Base-by-base conservation (phyloP, 2,329 filamentous ascomycete species). In the Colletotrichum sp. region DNA sequence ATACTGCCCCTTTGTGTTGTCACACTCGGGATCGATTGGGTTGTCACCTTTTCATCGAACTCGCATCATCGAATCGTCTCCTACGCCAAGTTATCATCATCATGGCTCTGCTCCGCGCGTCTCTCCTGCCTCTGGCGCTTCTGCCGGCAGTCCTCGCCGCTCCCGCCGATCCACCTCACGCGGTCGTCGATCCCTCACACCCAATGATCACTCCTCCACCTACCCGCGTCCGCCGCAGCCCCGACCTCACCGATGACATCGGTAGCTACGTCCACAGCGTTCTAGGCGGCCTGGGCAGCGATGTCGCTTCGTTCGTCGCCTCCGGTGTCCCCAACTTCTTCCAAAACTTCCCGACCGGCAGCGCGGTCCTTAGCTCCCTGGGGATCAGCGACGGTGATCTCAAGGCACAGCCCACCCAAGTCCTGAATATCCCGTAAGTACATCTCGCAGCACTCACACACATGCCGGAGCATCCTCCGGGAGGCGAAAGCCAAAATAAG, bases 241-340 rank as follows among this genome's bases (percentile, higher is more conserved):
- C 74, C 30, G 82, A 82, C 66, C 72, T 88, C 9, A 80, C 81
- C 55, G 81, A 84, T 68, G 84, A 89, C 71, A 84, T 91, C 12
- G 86, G 87, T 60, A 88, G 89, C 77, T 88, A 92, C 75, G 85
- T 90, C 76, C 84, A 87, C 68, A 85, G 91, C 62, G 82, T 90
- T 8, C 84, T 91, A 57, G 87, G 85, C 63, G 84, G 84, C 10
- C 81, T 93, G 3, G 91, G 90, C 52, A 90, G 89, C 60, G 87
- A 87, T 28, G 85, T 92, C 44, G 91, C 92, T 15, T 90, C 89
- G 15, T 93, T 91, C 76, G 88, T 93, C 52, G 89, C 90, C 3
- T 92, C 90, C 4, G 92, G 92, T 26, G 88, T 95, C 2, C 91
- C 93, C 2, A 89, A 94, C 72, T 95, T 90, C 85, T 94, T 94